Evolutionary conservation across 768 basidiomycete species (phyloP).

Genomic region (Mycena alexandri): DNA sequence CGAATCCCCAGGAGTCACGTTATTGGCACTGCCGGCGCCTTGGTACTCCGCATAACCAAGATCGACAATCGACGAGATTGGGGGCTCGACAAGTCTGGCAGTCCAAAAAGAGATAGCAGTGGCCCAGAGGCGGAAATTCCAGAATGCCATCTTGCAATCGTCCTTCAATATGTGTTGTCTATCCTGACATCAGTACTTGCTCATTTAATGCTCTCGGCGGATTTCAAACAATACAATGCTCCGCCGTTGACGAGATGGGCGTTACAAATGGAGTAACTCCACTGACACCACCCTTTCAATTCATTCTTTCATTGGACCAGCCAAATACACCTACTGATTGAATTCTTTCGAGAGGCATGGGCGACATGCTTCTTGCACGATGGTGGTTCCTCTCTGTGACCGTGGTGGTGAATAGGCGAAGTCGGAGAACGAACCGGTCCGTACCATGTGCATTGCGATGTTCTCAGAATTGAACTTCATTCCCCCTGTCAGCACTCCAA

Average conservation of each 20-base stretch:
- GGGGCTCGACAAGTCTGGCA: neutral
- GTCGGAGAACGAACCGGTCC: neutral
- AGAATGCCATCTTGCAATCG: neutral
- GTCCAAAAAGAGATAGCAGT: neutral
- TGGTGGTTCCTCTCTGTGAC: neutral
- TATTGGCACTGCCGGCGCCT: slow-evolving; percentile 35
- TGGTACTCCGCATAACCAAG: slow-evolving; percentile 46
- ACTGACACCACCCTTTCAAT: neutral
- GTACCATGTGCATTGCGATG: no score
- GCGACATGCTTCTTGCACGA: neutral
- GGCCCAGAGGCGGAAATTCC: neutral
- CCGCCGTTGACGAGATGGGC: no score
- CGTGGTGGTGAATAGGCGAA: no score
- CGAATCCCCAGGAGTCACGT: slow-evolving; percentile 45
- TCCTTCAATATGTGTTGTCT: no score
- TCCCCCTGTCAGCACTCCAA: no score
- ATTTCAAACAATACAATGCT: no score
- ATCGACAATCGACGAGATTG: slow-evolving; percentile 35
- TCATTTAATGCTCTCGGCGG: no score
- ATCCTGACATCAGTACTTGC: no score
- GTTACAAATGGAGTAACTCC: no score
- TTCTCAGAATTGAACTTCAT: no score
- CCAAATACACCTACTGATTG: neutral
- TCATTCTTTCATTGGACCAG: neutral
- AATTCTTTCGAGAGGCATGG: neutral